A percentile compares a stretch with the other conserved stretches of the same genome.
Conservation (phyloP, 495 filamentous ascomycete species). For the Trichoderma orchidacearum region DNA sequence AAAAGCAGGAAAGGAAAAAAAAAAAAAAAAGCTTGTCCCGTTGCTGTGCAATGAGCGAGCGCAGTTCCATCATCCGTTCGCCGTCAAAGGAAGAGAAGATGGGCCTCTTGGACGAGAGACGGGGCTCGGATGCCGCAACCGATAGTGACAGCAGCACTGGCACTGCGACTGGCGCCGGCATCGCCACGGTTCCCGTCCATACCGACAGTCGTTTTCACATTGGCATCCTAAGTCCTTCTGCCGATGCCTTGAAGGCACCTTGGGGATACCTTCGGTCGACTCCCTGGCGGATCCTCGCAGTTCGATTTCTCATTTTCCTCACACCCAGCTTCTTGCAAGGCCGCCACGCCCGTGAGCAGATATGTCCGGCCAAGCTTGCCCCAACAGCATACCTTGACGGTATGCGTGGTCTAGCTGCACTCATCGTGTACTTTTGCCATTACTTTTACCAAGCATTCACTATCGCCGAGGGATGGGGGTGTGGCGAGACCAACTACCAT, state of each 20-base stretch:
- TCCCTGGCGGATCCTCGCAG: slow-evolving; percentile 11
- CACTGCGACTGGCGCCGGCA: not conserved
- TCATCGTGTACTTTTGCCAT: slow-evolving; percentile 44
- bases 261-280: slow-evolving; percentile 9
- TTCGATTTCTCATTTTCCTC: slow-evolving; percentile 17
- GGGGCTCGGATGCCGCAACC: not conserved
- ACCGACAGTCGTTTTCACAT: not conserved
- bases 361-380: slow-evolving; percentile 10
- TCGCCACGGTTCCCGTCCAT: not conserved
- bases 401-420: slow-evolving; percentile 42
- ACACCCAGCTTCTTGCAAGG: slow-evolving; percentile 24
- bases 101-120: slow-evolving; percentile 9
- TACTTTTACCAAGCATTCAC: slow-evolving; percentile 28
- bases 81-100: slow-evolving; percentile 18
- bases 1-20: too few relatives aligned
- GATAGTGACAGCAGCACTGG: not conserved
- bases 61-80: slow-evolving; percentile 10
- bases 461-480: slow-evolving; percentile 28
- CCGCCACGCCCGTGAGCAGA: slow-evolving; percentile 9
- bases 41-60: slow-evolving; percentile 18
- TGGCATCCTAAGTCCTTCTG: not conserved
- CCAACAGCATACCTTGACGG: slow-evolving; percentile 45
- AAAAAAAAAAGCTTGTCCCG: too few relatives aligned
- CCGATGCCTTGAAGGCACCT: not conserved
- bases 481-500: slow-evolving; percentile 15